Evolutionary conservation across 2,329 filamentous ascomycete species (phyloP), one percentile per base, ranked within the genome.

Genomic region (Zopfia rhizophila): DNA sequence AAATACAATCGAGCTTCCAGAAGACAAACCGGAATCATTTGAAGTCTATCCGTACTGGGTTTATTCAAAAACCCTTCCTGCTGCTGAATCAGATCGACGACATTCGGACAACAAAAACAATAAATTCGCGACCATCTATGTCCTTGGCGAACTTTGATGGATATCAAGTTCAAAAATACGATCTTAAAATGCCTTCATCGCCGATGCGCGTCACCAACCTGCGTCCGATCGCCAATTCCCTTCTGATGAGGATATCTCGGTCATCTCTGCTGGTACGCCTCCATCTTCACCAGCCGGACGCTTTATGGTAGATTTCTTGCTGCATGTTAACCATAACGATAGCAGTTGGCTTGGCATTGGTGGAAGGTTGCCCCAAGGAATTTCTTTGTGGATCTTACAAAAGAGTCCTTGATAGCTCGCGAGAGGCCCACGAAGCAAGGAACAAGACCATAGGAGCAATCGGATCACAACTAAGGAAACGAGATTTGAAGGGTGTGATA

Each of bases 151-250:
- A 41, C 52, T 19, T 13, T 66, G 2, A 31, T 43, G 5, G 64
- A 68, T 27, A 49, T 57, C 17, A 36, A 31, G 3, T 66, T 65
- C 47, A 54, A 46, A 16, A 66, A 68, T 29, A 46, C 45, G 3
- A 44, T 60, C 2, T 33, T 66, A n/a, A 10, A 48, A 60, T n/a
- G 48, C 44, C 2, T 16, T 66, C 4, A 38, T 66, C 7, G 37
- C 28, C 11, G 3, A 17, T 8, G 18, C n/a, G n/a, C n/a, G n/a
- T n/a, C n/a, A n/a, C n/a, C n/a, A n/a, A n/a, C n/a, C n/a, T n/a
- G n/a, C n/a, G n/a, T n/a, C 11, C 12, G 7, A 23, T 10, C 12
- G 18, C 12, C 8, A 12, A 17, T 24, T 33, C 19, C 28, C 14
- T 7, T n/a, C 10, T 8, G 5, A 5, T 3, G 28, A 33, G 19